Percentiles rank a stretch among this genome's conserved stretches.
Evolutionary conservation across 78 protist species (phyloP).

Genomic region (Speleostelium caveatum): DNA sequence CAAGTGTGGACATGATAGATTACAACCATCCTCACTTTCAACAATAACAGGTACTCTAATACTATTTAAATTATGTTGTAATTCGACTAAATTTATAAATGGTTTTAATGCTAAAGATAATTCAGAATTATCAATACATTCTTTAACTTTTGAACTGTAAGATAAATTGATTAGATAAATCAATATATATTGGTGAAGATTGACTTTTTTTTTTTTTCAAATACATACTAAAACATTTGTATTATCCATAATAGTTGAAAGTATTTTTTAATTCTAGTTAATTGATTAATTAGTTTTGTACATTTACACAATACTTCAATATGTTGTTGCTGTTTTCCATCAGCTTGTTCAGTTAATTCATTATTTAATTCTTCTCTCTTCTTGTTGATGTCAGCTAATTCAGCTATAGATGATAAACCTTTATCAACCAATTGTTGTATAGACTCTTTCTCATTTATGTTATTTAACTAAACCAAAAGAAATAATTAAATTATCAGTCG

Average conservation of each 20-base stretch:
- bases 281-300: slow-evolving; percentile 50
- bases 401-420: not conserved
- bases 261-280: slow-evolving; percentile 63
- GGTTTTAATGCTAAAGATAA: slow-evolving; percentile 36
- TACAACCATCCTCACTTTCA: slow-evolving; percentile 1
- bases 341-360: slow-evolving; percentile 11
- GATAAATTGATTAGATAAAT: not conserved
- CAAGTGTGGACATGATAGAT: slow-evolving; percentile 45
- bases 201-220: not conserved
- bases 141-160: slow-evolving; percentile 26
- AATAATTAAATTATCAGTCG: no score
- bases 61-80: slow-evolving; percentile 50
- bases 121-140: slow-evolving; percentile 6
- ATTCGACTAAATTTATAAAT: slow-evolving; percentile 46
- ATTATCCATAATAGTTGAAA: slow-evolving; percentile 37
- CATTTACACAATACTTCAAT: slow-evolving; percentile 43
- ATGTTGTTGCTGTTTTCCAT: not conserved
- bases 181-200: not conserved
- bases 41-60: slow-evolving; percentile 17
- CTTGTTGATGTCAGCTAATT: not conserved
- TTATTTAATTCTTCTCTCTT: slow-evolving; percentile 6
- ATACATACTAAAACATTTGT: slow-evolving; percentile 36
- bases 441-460: slow-evolving; percentile 2
- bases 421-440: not conserved
- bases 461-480: not conserved